phyloP scores from a whole-genome alignment of 306 rosid genomes.

The Glycine soja region DNA sequence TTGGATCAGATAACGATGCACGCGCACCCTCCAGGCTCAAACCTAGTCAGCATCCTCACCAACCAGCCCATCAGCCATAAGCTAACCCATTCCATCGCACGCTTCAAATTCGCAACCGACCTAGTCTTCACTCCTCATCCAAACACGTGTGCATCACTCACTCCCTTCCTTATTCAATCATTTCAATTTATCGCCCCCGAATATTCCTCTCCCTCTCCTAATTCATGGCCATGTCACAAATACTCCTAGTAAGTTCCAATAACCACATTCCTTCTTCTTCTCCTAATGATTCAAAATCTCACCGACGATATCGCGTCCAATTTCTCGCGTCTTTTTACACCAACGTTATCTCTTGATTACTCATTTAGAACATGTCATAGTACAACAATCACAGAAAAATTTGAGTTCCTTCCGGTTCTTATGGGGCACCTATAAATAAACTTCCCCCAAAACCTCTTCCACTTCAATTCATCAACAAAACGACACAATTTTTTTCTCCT shows the following conservation, averaged over 20 bases:
- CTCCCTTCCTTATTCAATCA: neutral
- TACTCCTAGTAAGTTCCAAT: too few species aligned
- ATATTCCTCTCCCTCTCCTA: neutral
- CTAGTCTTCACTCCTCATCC: slow-evolving; percentile 34
- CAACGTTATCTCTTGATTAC: slow-evolving; percentile 13
- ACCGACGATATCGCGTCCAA: too few species aligned
- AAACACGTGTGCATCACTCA: slow-evolving; percentile 57
- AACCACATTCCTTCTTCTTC: too few species aligned
- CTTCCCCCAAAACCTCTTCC: slow-evolving; percentile 4
- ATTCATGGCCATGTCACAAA: too few species aligned
- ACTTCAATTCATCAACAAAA: slow-evolving; percentile 2
- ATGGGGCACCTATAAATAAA: slow-evolving; percentile 63
- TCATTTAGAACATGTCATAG: neutral
- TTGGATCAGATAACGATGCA: slow-evolving; percentile 16
- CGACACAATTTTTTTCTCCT: neutral
- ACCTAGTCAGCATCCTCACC: slow-evolving; percentile 38
- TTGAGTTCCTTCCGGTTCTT: slow-evolving; percentile 37
- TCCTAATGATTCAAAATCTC: too few species aligned
- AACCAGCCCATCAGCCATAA: neutral
- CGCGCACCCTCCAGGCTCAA: slow-evolving; percentile 1
- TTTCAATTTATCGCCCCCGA: slow-evolving; percentile 39
- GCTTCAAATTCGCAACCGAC: neutral
- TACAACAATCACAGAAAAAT: neutral
- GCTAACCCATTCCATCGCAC: slow-evolving; percentile 21
- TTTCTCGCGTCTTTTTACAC: too few species aligned